A percentile compares a stretch with the other conserved stretches of the same genome.
Conservation (phyloP, 352 stramenopile genomes). For the Elongisporangium prolatum region DNA sequence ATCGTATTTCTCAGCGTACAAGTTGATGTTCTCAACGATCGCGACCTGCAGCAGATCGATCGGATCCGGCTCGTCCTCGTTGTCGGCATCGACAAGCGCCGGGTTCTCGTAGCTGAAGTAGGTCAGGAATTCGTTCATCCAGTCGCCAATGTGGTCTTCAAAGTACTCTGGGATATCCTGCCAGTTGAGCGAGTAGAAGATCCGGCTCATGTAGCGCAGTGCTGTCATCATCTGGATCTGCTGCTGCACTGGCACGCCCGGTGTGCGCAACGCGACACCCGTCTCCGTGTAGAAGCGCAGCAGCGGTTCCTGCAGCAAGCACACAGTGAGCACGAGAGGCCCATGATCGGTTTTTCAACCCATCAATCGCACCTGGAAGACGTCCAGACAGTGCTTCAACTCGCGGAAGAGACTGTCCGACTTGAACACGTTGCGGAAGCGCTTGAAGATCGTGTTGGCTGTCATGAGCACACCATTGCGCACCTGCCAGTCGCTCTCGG, state of each 20-base stretch:
- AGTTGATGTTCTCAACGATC: constrained; percentile 97
- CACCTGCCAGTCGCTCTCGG: constrained; percentile 86
- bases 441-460: constrained; percentile 98
- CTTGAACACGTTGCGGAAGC: constrained; percentile 94
- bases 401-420: constrained; percentile 94
- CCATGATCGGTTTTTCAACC: constrained; percentile 4
- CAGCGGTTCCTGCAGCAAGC: constrained; percentile 38
- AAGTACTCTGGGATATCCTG: constrained; percentile 98
- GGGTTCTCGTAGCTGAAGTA: constrained; percentile 95
- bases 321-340: not conserved
- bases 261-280: constrained; percentile 36
- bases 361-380: constrained; percentile 71
- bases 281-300: constrained; percentile 78
- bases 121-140: constrained; percentile 95
- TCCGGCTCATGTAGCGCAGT: constrained; percentile 92
- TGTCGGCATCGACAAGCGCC: constrained; percentile 85
- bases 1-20: constrained; percentile 99
- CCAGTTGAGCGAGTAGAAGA: constrained; percentile 99
- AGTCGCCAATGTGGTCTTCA: constrained; percentile 96
- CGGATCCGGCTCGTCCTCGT: constrained; percentile 89
- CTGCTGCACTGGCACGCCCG: constrained; percentile 30
- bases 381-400: constrained; percentile 94
- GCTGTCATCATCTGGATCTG: constrained; percentile 70
- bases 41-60: constrained; percentile 93
- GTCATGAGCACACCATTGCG: constrained; percentile 96